Base-by-base conservation (phyloP, 2,329 filamentous ascomycete species). In the Acrocalymma vagum region DNA sequence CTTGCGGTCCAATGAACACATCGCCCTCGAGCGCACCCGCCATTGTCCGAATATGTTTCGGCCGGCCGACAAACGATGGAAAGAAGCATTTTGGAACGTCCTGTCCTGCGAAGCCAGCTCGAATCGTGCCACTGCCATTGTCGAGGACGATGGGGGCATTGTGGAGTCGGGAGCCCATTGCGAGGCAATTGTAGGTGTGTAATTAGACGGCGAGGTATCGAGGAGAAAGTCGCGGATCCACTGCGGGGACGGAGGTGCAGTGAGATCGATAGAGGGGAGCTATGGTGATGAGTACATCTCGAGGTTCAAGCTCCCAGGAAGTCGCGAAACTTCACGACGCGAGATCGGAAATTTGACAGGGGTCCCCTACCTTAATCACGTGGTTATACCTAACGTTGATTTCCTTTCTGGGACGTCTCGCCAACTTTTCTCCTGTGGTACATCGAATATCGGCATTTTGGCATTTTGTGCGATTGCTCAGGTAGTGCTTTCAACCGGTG, bases 101-200 rank as follows among this genome's bases (percentile, higher is more conserved):
- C 63, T 96, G 92, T 57, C 94, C 94, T 23, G 94, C 94, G 69
- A 97, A 99, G 15, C 94, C 94, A 38, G 94, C 94, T 69, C 95
- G 85, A 69, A 99, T 97, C 4, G 94, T 99, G 54, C 94, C 94
- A 56, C 92, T 96, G 64, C 94, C 94, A 76, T 99, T 99, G 82
- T 99, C 94, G 65, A 99, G 88, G 68, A 99, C 94, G 72, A 99
- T 96, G 45, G 94, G 92, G 57, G 91, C 92, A 80, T 99, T 99
- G 79, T 96, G 94, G 40, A 97, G 84, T 48, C 80, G 79, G 67
- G 87, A 86, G 53, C 80, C 78, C 83, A 86, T 86, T 26, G 54
- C 49, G 59, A 30, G 54, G n/a, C n/a, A n/a, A n/a, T n/a, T n/a
- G n/a, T n/a, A 8, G 17, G 22, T 21, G 9, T 17, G 16, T 17